phyloP scores from a whole-genome alignment of 2,329 filamentous ascomycete species.

The Aspergillus fumigatiaffinis region DNA sequence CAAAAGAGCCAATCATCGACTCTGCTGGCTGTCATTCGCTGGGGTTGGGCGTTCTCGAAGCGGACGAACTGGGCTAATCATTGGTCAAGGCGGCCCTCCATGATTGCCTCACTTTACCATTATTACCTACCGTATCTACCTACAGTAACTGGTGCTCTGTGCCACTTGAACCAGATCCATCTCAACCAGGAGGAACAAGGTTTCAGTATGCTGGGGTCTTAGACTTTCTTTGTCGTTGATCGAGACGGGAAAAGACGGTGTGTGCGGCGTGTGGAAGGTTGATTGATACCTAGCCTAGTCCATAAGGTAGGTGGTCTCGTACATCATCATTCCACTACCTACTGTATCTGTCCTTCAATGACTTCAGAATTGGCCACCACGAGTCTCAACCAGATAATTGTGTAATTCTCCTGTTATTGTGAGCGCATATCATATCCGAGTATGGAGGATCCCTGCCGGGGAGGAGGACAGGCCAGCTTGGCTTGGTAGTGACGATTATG shows the following conservation, averaged over 20 bases:
- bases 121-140: too few relatives aligned
- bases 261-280: background rate
- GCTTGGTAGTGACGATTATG: background rate
- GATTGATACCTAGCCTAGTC: background rate
- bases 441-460: background rate
- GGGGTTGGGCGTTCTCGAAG: constrained; percentile 17
- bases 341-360: background rate
- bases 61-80: constrained; percentile 11
- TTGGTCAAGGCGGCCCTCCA: constrained; percentile 16
- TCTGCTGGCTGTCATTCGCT: constrained; percentile 15
- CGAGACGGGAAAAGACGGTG: background rate
- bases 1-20: constrained; percentile 12
- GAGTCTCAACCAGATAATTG: background rate
- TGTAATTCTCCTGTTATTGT: too few relatives aligned
- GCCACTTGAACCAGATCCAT: background rate
- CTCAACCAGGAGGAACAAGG: background rate
- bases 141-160: background rate
- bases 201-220: background rate
- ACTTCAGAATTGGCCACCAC: background rate
- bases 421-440: background rate
- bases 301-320: background rate
- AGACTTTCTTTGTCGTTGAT: background rate
- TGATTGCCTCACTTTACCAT: constrained; percentile 25
- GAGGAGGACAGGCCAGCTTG: too few relatives aligned
- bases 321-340: background rate